Evolutionary conservation across 306 rosid species (phyloP).

Genomic region (Albizia julibrissin): DNA sequence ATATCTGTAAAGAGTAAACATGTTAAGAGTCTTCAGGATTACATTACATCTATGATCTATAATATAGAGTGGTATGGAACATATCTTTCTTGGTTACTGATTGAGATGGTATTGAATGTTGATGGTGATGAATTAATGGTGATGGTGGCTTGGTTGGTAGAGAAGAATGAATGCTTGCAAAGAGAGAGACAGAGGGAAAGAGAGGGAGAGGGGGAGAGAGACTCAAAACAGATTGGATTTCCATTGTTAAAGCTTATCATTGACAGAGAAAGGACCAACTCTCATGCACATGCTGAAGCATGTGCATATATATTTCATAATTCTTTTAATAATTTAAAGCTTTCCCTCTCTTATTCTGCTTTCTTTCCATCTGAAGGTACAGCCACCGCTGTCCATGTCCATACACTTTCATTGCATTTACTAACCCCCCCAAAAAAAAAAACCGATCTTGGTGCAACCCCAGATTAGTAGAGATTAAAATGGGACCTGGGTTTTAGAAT

Average conservation of each 20-base stretch:
- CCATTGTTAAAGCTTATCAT: slow-evolving; percentile 41
- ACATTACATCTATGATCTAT: neutral
- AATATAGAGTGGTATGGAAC: neutral
- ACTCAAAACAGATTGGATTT: slow-evolving; percentile 34
- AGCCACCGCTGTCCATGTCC: slow-evolving; percentile 46
- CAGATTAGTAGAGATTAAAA: slow-evolving; percentile 22
- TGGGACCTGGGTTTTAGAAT: neutral
- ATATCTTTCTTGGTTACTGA: slow-evolving; percentile 18
- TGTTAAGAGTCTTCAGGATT: neutral
- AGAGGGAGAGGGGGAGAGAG: slow-evolving; percentile 9
- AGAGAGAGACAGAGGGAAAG: neutral
- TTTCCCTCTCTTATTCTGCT: slow-evolving; percentile 55
- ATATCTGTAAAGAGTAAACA: neutral
- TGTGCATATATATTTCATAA: slow-evolving; percentile 34
- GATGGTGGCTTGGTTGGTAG: slow-evolving; percentile 53
- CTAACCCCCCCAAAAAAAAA: neutral
- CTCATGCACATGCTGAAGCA: slow-evolving; percentile 70
- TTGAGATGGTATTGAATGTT: slow-evolving; percentile 23
- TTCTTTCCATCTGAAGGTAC: slow-evolving; percentile 67
- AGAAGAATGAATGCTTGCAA: slow-evolving; percentile 59
- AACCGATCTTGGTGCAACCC: slow-evolving; percentile 19
- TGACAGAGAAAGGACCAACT: slow-evolving; percentile 8
- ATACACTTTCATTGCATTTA: slow-evolving; percentile 36
- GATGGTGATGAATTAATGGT: slow-evolving; percentile 1
- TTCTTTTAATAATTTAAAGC: slow-evolving; percentile 51